Percentiles rank a stretch among this genome's conserved stretches.
These are phyloP conservation scores for Paralagenidium karlingii DNA, from an alignment of 352 stramenopile species.

Conservation along the genomic window DNA sequence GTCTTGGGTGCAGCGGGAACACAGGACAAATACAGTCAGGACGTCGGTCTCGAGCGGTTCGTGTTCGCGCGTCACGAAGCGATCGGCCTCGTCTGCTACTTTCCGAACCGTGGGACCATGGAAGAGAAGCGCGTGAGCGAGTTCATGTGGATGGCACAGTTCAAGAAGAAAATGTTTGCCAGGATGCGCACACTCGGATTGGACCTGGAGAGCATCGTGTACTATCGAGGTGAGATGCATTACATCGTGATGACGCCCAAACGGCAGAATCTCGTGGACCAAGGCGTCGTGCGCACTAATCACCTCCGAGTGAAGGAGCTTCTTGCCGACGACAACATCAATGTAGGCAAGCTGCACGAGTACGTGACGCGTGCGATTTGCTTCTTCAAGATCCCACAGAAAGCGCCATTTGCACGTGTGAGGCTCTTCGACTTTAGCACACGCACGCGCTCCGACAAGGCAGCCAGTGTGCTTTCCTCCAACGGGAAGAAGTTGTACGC, in stretches of 20 bases:
- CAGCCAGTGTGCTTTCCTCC: conserved; percentile 45
- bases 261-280: conserved; percentile 57
- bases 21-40: conserved; percentile 46
- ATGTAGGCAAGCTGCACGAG: conserved; percentile 32
- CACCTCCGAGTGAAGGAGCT: conserved; percentile 50
- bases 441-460: conserved; percentile 59
- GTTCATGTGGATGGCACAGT: conserved; percentile 79
- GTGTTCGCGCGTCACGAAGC: conserved; percentile 71
- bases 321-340: conserved; percentile 53
- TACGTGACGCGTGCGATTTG: conserved; percentile 57
- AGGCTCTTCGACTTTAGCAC: conserved; percentile 79
- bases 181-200: conserved; percentile 60
- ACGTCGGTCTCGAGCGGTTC: conserved; percentile 62
- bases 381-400: conserved; percentile 62
- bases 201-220: conserved; percentile 76
- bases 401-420: conserved; percentile 47
- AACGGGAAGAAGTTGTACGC: conserved; percentile 70
- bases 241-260: conserved; percentile 81
- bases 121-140: conserved; percentile 69
- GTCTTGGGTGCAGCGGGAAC: conserved; percentile 52
- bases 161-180: conserved; percentile 75
- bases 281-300: conserved; percentile 58
- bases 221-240: conserved; percentile 78
- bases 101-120: conserved; percentile 50
- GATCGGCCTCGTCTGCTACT: conserved; percentile 73